Evolutionary conservation across 495 filamentous ascomycete genomes (phyloP).

Genomic region (Rusavskia elegans): DNA sequence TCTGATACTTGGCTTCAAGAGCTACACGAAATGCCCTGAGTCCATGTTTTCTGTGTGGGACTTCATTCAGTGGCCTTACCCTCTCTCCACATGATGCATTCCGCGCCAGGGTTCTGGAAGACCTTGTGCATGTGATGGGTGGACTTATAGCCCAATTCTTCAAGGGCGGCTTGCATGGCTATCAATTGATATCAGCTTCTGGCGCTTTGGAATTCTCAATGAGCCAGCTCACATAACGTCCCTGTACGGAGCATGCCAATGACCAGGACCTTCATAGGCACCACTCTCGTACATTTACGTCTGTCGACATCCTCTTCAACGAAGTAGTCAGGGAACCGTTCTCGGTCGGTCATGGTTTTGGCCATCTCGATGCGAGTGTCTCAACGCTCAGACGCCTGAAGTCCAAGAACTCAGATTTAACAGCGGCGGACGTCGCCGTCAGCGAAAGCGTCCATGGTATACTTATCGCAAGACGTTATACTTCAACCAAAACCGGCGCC

Average conservation of each 20-base stretch:
- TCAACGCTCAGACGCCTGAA: not conserved
- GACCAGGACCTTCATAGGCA: slow-evolving; percentile 9
- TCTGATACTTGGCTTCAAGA: slow-evolving; percentile 47
- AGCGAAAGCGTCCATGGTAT: too few relatives aligned
- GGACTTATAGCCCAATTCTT: slow-evolving; percentile 42
- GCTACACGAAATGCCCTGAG: slow-evolving; percentile 14
- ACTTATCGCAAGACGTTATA: too few relatives aligned
- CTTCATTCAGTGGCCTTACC: too few relatives aligned
- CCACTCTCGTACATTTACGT: slow-evolving; percentile 5
- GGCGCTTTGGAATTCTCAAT: too few relatives aligned
- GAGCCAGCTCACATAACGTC: not conserved
- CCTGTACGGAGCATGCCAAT: not conserved
- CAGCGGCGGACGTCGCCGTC: too few relatives aligned
- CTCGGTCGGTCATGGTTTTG: not conserved
- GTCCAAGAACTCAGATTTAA: not conserved
- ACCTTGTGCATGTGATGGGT: slow-evolving; percentile 42
- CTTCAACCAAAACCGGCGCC: too few relatives aligned
- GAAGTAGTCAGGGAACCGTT: not conserved
- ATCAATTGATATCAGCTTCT: not conserved
- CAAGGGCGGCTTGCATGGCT: slow-evolving; percentile 44
- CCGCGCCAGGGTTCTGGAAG: slow-evolving; percentile 41
- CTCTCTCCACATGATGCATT: slow-evolving; percentile 47
- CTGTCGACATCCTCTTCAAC: slow-evolving; percentile 3
- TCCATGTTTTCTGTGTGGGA: too few relatives aligned
- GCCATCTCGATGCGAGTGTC: not conserved